phyloP scores from a whole-genome alignment of 345 rosid genomes.

The Ceriops tagal region DNA sequence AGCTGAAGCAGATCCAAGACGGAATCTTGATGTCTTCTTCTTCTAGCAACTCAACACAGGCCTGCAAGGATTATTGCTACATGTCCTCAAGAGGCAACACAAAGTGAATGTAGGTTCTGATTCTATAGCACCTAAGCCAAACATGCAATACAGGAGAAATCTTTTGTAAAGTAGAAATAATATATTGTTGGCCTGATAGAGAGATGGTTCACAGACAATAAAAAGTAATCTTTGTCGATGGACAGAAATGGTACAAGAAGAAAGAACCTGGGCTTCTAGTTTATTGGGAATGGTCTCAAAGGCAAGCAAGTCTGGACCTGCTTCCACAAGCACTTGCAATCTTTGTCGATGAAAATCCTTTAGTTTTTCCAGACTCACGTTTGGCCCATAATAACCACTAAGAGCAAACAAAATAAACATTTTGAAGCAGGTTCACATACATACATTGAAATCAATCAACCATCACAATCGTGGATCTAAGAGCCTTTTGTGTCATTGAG shows the following conservation, averaged over 20 bases:
- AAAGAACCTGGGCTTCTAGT: slow-evolving; percentile 79
- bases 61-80: slow-evolving; percentile 36
- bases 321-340: slow-evolving; percentile 73
- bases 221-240: background rate
- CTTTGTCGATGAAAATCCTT: slow-evolving; percentile 86
- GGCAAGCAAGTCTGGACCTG: slow-evolving; percentile 85
- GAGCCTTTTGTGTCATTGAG: background rate
- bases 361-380: slow-evolving; percentile 52
- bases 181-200: no score
- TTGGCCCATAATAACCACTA: slow-evolving; percentile 72
- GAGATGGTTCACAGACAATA: no score
- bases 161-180: background rate
- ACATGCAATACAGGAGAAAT: background rate
- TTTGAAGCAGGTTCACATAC: background rate
- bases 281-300: slow-evolving; percentile 92
- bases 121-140: background rate
- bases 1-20: slow-evolving; percentile 86
- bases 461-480: background rate
- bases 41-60: slow-evolving; percentile 72
- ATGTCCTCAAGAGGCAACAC: background rate
- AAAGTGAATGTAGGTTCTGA: background rate
- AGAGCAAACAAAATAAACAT: slow-evolving; percentile 1
- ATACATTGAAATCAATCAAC: background rate
- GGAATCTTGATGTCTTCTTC: slow-evolving; percentile 77
- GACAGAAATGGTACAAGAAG: slow-evolving; percentile 15